A percentile compares a stretch with the other conserved stretches of the same genome.
Conservation (phyloP, 345 rosid species). For the Iberis pinnata region DNA sequence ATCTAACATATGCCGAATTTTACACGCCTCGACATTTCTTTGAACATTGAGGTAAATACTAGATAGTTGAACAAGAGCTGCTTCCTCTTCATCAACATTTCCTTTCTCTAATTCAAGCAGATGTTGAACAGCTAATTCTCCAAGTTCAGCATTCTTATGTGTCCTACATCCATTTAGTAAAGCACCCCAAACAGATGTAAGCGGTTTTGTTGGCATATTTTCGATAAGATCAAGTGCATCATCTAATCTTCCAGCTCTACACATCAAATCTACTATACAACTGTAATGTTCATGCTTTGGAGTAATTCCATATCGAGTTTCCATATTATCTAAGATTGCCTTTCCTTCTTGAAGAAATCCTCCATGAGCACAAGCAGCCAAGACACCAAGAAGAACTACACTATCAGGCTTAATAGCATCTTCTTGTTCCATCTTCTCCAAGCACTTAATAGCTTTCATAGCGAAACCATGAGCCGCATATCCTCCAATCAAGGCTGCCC, state of each 20-base stretch:
- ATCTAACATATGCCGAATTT: constrained; percentile 39
- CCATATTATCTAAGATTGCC: constrained; percentile 37
- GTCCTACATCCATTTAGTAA: constrained; percentile 46
- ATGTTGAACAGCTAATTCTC: constrained; percentile 43
- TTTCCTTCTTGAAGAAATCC: constrained; percentile 44
- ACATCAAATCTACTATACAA: constrained; percentile 52
- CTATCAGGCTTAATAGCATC: constrained; percentile 42
- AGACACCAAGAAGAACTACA: constrained; percentile 44
- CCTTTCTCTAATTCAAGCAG: constrained; percentile 41
- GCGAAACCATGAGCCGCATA: constrained; percentile 43
- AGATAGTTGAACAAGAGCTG: constrained; percentile 49
- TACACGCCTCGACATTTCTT: constrained; percentile 38
- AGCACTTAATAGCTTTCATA: constrained; percentile 35
- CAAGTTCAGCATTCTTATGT: constrained; percentile 49
- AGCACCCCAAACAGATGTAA: constrained; percentile 63
- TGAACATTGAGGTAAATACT: constrained; percentile 36
- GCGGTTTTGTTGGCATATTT: constrained; percentile 55
- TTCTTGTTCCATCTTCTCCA: constrained; percentile 37
- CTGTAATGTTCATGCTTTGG: constrained; percentile 60
- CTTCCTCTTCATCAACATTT: constrained; percentile 45
- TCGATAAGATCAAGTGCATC: constrained; percentile 42
- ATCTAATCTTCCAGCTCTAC: constrained; percentile 46
- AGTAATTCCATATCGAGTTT: constrained; percentile 29
- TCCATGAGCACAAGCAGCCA: constrained; percentile 50
- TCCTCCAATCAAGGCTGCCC: constrained; percentile 55